A percentile compares a stretch with the other conserved stretches of the same genome.
phyloP scores from a whole-genome alignment of 257 asterid genomes.

The Petunia secreta region DNA sequence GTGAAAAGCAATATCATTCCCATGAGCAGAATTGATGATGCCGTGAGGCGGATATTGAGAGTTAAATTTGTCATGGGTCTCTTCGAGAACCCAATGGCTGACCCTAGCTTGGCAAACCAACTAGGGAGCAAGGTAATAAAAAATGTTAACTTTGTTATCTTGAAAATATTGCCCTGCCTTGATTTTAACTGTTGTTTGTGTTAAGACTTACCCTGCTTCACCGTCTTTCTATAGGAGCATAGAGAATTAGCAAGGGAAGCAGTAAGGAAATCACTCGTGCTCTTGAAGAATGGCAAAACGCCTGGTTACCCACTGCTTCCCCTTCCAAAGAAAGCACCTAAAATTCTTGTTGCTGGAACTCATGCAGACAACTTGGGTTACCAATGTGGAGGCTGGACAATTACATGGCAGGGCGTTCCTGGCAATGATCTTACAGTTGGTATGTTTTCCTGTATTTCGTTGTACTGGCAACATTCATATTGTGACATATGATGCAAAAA shows the following conservation, averaged over 20 bases:
- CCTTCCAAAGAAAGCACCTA: conserved; percentile 68
- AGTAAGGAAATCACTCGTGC: conserved; percentile 82
- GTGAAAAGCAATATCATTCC: conserved; percentile 58
- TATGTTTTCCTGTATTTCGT: conserved; percentile 31
- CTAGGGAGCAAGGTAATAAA: conserved; percentile 60
- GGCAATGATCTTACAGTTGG: conserved; percentile 76
- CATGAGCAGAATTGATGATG: conserved; percentile 70
- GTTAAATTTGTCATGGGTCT: conserved; percentile 64
- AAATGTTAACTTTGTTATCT: not conserved
- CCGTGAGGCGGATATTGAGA: conserved; percentile 61
- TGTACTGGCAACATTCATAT: not conserved
- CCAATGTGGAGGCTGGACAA: conserved; percentile 98
- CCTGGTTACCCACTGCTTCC: conserved; percentile 63
- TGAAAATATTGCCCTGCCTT: not conserved
- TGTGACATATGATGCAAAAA: not conserved
- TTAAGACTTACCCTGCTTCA: not conserved
- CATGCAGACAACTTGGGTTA: conserved; percentile 87
- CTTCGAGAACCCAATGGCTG: conserved; percentile 64
- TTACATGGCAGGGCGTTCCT: conserved; percentile 75
- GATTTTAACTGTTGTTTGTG: not conserved
- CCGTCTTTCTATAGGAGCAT: conserved; percentile 56
- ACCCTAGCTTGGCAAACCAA: conserved; percentile 55
- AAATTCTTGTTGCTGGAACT: conserved; percentile 74
- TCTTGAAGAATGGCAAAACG: conserved; percentile 67
- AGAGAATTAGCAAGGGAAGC: conserved; percentile 95